These are phyloP conservation scores for Malassezia yamatoensis DNA, from an alignment of 1,284 basidiomycete genomes.

Conservation along the genomic window DNA sequence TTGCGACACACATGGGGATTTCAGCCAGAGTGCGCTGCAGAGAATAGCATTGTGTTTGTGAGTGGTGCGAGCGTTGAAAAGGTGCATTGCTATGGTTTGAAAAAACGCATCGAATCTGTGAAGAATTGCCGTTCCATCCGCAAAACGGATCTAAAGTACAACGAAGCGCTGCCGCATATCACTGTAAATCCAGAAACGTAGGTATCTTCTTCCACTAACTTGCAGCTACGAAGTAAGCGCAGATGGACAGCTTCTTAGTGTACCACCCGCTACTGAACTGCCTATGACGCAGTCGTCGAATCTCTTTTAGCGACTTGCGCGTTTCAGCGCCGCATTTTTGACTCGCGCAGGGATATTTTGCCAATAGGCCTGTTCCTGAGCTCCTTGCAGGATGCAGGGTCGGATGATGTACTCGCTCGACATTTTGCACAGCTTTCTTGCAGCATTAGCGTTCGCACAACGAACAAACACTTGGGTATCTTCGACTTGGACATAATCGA, in stretches of 20 bases:
- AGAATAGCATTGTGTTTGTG: conserved; percentile 75
- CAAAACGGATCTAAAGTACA: conserved; percentile 91
- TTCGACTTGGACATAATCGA: conserved; percentile 13
- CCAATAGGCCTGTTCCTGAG: conserved; percentile 9
- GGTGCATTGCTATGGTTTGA: conserved; percentile 61
- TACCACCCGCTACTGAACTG: conserved; percentile 31
- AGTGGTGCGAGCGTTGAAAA: conserved; percentile 63
- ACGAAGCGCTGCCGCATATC: conserved; percentile 69
- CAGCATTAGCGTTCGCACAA: conserved; percentile 2
- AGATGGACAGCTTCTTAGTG: conserved; percentile 26
- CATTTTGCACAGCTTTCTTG: not conserved
- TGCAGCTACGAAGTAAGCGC: conserved; percentile 26
- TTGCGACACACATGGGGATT: conserved; percentile 83
- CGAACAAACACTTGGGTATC: not conserved
- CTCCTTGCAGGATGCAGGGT: not conserved
- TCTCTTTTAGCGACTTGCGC: conserved; percentile 9
- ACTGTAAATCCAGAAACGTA: conserved; percentile 74
- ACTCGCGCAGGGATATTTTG: conserved; percentile 6
- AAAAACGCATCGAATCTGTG: conserved; percentile 68
- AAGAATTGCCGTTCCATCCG: conserved; percentile 63
- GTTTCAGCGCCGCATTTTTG: conserved; percentile 5
- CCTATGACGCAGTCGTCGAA: conserved; percentile 27
- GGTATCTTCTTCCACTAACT: too few relatives aligned
- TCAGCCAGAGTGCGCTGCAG: conserved; percentile 61
- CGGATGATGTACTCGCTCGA: too few relatives aligned